Conservation (phyloP, 176 grass and related monocot genomes). For the Cocos nucifera region DNA sequence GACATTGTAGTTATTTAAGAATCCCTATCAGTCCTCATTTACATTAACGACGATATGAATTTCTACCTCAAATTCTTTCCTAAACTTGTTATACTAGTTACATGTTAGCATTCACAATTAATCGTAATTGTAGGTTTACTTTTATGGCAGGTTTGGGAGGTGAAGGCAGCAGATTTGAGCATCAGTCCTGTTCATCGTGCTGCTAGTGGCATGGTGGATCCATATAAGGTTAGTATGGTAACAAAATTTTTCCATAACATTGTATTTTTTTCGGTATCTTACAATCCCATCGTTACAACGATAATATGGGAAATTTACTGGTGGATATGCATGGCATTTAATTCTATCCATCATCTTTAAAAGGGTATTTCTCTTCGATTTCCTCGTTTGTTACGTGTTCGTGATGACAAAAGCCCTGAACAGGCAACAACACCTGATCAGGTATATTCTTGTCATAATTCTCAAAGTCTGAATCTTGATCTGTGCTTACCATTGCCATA, state of each 20-base stretch:
- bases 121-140: conserved; percentile 1
- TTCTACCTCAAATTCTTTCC: too few species aligned
- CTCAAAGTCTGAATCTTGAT: too few species aligned
- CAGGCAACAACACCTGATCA: conserved; percentile 81
- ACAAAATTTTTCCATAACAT: conserved; percentile 11
- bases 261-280: neutral
- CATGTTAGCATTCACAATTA: too few species aligned
- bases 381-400: conserved; percentile 68
- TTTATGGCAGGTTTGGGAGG: conserved; percentile 77
- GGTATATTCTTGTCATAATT: conserved; percentile 17
- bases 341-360: neutral
- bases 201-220: conserved; percentile 83
- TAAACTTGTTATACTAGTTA: too few species aligned
- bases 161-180: conserved; percentile 98
- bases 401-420: conserved; percentile 90
- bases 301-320: too few species aligned
- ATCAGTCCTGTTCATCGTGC: conserved; percentile 98
- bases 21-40: too few species aligned
- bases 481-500: neutral
- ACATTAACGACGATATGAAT: too few species aligned
- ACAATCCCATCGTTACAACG: too few species aligned
- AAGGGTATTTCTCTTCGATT: conserved; percentile 96
- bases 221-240: conserved; percentile 60
- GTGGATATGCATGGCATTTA: too few species aligned
- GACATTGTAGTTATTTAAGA: too few species aligned